Percentiles rank a stretch among this genome's conserved stretches.
phyloP scores from a whole-genome alignment of 1,139 yeast genomes.

The Kluyveromyces sp. region DNA sequence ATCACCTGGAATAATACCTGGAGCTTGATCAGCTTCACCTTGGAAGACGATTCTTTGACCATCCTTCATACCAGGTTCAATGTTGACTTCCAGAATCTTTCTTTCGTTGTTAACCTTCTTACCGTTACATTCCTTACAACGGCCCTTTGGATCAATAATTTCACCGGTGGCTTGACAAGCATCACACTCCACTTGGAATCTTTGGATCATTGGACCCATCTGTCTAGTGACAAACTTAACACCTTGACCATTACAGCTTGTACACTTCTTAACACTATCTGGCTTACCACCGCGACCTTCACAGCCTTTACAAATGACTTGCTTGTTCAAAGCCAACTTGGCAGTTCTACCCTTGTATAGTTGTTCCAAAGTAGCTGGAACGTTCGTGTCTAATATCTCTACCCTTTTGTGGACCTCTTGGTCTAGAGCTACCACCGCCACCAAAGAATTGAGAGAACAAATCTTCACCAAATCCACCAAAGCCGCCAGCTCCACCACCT shows the following conservation, averaged over 20 bases:
- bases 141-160: slow-evolving; percentile 77
- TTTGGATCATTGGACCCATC: slow-evolving; percentile 99
- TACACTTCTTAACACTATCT: slow-evolving; percentile 82
- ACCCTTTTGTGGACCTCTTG: slow-evolving; percentile 82
- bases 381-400: slow-evolving; percentile 86
- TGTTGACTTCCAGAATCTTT: slow-evolving; percentile 87
- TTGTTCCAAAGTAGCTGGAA: slow-evolving; percentile 83
- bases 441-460: slow-evolving; percentile 91
- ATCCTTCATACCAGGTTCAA: slow-evolving; percentile 95
- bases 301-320: slow-evolving; percentile 79
- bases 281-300: slow-evolving; percentile 96
- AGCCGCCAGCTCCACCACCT: slow-evolving; percentile 58
- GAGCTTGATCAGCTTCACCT: slow-evolving; percentile 98
- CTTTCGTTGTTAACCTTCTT: slow-evolving; percentile 82
- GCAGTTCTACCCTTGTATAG: slow-evolving; percentile 91
- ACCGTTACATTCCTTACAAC: slow-evolving; percentile 84
- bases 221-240: slow-evolving; percentile 89
- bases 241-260: slow-evolving; percentile 86
- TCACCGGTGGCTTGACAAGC: slow-evolving; percentile 91
- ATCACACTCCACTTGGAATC: slow-evolving; percentile 94
- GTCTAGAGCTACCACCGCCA: slow-evolving; percentile 51
- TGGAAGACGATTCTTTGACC: slow-evolving; percentile 87
- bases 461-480: slow-evolving; percentile 64
- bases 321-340: slow-evolving; percentile 88
- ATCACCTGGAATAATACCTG: slow-evolving; percentile 93